Percentiles rank a stretch among this genome's conserved stretches.
phyloP scores from a whole-genome alignment of 208 protist genomes.

The Leishmania arabica region DNA sequence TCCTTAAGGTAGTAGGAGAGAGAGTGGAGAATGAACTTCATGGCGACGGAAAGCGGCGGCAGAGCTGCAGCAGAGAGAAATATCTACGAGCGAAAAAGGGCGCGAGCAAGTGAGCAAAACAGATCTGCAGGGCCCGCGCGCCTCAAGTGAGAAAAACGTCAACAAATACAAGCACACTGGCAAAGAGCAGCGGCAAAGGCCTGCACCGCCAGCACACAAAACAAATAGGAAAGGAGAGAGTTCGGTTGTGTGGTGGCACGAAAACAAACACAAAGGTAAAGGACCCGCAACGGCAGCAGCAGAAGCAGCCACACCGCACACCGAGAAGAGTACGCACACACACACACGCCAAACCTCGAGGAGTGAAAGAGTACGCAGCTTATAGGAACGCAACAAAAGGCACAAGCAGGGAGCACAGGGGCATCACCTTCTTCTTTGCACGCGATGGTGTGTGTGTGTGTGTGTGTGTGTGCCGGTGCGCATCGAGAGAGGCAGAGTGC shows the following conservation, averaged over 20 bases:
- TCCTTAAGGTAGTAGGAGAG: conserved; percentile 63
- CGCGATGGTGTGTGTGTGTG: background rate
- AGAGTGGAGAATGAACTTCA: conserved; percentile 37
- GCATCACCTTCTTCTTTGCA: background rate
- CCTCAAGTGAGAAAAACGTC: background rate
- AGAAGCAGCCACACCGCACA: background rate
- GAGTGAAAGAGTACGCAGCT: background rate
- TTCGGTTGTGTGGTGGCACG: background rate
- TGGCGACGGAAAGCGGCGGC: background rate
- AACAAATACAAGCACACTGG: background rate
- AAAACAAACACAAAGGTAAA: background rate
- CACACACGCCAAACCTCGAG: background rate
- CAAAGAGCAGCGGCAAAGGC: background rate
- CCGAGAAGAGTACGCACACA: background rate
- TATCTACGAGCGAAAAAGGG: background rate
- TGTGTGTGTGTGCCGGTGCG: background rate
- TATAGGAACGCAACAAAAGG: background rate
- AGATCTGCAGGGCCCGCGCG: background rate
- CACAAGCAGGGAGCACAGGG: too few relatives aligned
- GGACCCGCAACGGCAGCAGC: background rate
- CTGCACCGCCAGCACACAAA: background rate
- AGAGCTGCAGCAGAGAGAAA: conserved; percentile 2
- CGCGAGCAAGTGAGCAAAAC: background rate
- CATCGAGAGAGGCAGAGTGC: background rate
- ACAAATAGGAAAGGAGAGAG: background rate